Evolutionary conservation across 1,139 yeast genomes (phyloP), one percentile per base, ranked within the genome.

Genomic region (Taphrina pruni): DNA sequence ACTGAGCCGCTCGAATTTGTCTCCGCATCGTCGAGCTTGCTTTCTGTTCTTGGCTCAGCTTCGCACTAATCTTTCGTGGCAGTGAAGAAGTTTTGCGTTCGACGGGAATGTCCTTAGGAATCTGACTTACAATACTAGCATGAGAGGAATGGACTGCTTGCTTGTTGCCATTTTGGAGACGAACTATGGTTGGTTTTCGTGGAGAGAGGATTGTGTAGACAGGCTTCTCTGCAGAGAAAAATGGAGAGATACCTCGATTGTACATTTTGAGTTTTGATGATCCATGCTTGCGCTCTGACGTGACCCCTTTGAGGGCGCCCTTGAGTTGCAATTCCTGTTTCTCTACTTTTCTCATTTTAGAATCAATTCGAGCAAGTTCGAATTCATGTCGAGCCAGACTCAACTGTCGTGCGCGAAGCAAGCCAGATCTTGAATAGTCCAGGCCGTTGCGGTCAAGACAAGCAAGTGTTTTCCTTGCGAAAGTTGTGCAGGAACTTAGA

Each of bases 401-500:
- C 12, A 9, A 6, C 1, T 38, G 58, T 36, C 45, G 41, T 6
- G 58, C 58, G 2, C 43, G 58, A 6, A 54, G 3, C 26, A 50
- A n/a, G 12, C 54, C 54, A 21, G 54, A 8, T 21, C 4, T 20
- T 6, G 54, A 21, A 8, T 21, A n/a, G 12, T 50, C 54, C 8
- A n/a, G 11, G n/a, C 21, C 54, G 7, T 21, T 21, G 36, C 36
- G n/a, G 9, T 50, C 54, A 35, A 50, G 54, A 36, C 54, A 35
- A 11, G 54, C 54, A n/a, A 50, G 54, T 50, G 54, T 21, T 21
- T 11, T 50, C n/a, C 36, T 50, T n/a, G 54, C 54, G 54, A 50
- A 50, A 7, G 54, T 50, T 8, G 35, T 50, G 36, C 36, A 50
- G 12, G 54, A 50, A 8, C 54, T 50, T 2, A 50, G 2, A 1